These are phyloP conservation scores for Fusarium heterosporum DNA, from an alignment of 2,329 filamentous ascomycete species.

Conservation along the genomic window DNA sequence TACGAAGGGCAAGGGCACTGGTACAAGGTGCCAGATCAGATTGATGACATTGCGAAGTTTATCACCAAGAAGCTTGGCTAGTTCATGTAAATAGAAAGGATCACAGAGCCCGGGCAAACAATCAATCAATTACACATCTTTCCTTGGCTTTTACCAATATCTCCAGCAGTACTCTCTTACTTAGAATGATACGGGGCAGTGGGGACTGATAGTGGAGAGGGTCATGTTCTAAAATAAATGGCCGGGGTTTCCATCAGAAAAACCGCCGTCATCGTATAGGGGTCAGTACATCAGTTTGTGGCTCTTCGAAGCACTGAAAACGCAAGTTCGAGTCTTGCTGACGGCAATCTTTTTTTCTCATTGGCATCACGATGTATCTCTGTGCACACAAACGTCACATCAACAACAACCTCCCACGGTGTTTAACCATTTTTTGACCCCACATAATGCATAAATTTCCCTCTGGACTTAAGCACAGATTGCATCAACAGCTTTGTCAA, in stretches of 20 bases:
- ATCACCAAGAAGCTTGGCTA: slow-evolving; percentile 10
- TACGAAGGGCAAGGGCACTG: slow-evolving; percentile 60
- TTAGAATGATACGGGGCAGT: neutral
- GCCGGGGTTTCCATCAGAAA: neutral
- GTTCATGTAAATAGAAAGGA: neutral
- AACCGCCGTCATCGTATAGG: slow-evolving; percentile 29
- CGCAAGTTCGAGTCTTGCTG: slow-evolving; percentile 34
- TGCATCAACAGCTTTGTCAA: neutral
- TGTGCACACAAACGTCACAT: accelerated
- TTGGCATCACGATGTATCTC: neutral
- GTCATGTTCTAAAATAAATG: neutral
- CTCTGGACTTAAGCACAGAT: neutral
- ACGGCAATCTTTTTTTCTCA: slow-evolving; percentile 5
- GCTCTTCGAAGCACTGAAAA: slow-evolving; percentile 28
- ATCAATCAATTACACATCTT: neutral
- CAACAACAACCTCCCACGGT: accelerated
- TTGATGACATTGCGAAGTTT: slow-evolving; percentile 57
- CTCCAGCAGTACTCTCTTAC: neutral
- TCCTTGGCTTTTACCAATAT: neutral
- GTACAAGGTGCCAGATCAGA: slow-evolving; percentile 59
- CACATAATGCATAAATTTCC: too few species aligned
- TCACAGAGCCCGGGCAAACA: neutral
- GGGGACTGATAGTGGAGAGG: neutral
- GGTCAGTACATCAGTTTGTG: slow-evolving; percentile 34
- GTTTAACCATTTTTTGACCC: neutral